Base-by-base conservation (phyloP, 768 basidiomycete genomes). In the Crucibulum laeve region DNA sequence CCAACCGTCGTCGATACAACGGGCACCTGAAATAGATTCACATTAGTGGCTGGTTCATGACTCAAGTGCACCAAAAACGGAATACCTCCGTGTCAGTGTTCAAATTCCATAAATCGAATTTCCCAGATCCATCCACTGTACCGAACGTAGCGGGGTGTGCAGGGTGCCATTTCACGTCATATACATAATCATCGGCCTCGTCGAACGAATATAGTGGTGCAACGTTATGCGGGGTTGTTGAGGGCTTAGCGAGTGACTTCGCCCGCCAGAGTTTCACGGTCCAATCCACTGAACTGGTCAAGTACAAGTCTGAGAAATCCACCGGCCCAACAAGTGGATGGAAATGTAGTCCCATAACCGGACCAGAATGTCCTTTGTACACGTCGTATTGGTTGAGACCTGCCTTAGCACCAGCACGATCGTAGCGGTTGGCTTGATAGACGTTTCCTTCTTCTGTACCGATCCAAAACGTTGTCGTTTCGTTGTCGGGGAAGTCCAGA, bases 121-220 rank as follows among this genome's bases (percentile, higher is more conserved):
- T 88, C 19, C 94, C 96, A 1, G 89, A 87, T 2, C 96, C 96
- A 59, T 98, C 93, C 2, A 91, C 96, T 3, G 82, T 83, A 17
- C 90, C 94, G 60, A 98, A 99, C 37, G 94, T 49, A 1, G 95
- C 92, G 11, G 96, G 96, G 64, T 99, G 94, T 11, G 80, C 73
- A 4, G 95, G 93, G 60, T 99, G 96, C 96, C 96, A 99, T 61
- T 87, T 90, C 36, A 91, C 94, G 67, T 97, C 96, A 66, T 96
- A 98, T 7, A 99, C 95, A 60, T 98, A 97, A 62, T 99, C 96
- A 58, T 94, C 92, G 10, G 93, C 90, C 63, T 97, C 95, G 52
- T 99, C 95, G 56, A 99, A 98, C 30, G 91, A 92, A 59, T 94
- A 87, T 18, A 98, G 53, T 2, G 95, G 90, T 0, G 78, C 35